These are phyloP conservation scores for Leucogyrophana mollusca DNA, from an alignment of 768 basidiomycete genomes.

Conservation along the genomic window DNA sequence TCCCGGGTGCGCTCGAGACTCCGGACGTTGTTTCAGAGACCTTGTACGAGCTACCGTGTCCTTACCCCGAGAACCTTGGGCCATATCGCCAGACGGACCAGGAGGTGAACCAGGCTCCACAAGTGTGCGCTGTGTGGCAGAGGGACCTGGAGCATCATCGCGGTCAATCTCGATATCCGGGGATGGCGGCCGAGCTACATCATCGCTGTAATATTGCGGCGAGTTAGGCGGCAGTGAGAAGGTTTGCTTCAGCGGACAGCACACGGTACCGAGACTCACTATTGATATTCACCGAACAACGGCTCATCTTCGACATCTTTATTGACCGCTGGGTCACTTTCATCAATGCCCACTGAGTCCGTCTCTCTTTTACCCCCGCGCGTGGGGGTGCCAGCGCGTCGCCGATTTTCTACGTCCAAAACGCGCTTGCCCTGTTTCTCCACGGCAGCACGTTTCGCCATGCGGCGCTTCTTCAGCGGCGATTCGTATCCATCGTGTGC, in stretches of 20 bases:
- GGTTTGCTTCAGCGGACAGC: too few species aligned
- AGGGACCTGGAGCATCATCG: slow-evolving; percentile 5
- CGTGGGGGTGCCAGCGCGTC: not conserved
- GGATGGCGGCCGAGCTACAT: too few species aligned
- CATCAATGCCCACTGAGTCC: too few species aligned
- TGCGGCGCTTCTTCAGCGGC: slow-evolving; percentile 15
- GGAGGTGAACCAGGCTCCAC: slow-evolving; percentile 15
- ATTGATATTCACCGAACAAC: too few species aligned
- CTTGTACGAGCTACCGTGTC: not conserved
- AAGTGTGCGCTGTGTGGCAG: slow-evolving; percentile 24
- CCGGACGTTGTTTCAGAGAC: not conserved
- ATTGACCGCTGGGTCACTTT: too few species aligned
- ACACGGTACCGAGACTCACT: too few species aligned
- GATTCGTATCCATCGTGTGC: not conserved
- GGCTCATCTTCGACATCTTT: too few species aligned
- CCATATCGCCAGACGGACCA: not conserved
- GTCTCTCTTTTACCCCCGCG: too few species aligned
- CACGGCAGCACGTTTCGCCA: not conserved
- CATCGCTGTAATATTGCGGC: too few species aligned
- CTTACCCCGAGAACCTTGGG: not conserved
- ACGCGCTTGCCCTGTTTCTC: not conserved
- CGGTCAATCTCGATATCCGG: too few species aligned
- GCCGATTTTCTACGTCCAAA: slow-evolving; percentile 1
- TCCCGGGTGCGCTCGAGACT: not conserved
- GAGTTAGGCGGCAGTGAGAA: too few species aligned